These are phyloP conservation scores for Malus sylvestris DNA, from an alignment of 306 rosid species.

Conservation along the genomic window DNA sequence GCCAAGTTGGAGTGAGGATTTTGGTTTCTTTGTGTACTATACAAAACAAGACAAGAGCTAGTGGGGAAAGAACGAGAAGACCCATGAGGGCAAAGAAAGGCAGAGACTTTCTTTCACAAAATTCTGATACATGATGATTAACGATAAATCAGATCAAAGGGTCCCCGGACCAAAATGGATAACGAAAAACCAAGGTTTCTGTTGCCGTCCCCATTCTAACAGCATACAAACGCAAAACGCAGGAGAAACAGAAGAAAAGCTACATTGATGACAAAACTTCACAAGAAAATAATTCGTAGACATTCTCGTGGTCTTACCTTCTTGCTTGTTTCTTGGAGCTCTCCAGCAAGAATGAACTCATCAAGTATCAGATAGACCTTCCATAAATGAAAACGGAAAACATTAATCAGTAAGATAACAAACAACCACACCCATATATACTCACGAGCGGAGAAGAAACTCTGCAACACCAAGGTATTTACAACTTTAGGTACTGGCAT, in stretches of 20 bases:
- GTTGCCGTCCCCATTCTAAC: not conserved
- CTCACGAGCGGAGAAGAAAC: not conserved
- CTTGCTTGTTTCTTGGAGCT: slow-evolving; percentile 69
- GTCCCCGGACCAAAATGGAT: not conserved
- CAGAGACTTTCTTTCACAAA: not conserved
- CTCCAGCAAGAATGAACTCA: slow-evolving; percentile 62
- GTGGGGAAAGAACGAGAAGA: not conserved
- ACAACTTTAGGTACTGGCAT: not conserved
- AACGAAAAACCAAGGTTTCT: not conserved
- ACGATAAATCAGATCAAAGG: not conserved
- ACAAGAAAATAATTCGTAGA: not conserved
- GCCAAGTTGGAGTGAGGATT: not conserved
- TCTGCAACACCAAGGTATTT: not conserved
- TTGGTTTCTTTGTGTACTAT: not conserved
- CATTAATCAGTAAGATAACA: not conserved
- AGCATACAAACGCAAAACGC: not conserved
- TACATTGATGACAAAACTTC: not conserved
- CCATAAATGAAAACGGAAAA: slow-evolving; percentile 8
- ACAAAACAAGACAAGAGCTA: not conserved
- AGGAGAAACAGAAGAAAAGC: not conserved
- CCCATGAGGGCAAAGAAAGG: not conserved
- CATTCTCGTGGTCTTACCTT: slow-evolving; percentile 25
- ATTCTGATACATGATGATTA: not conserved
- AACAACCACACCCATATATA: not conserved
- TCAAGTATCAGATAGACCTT: slow-evolving; percentile 61